Evolutionary conservation across 306 rosid species (phyloP).

Genomic region (Crataegus laevigata): DNA sequence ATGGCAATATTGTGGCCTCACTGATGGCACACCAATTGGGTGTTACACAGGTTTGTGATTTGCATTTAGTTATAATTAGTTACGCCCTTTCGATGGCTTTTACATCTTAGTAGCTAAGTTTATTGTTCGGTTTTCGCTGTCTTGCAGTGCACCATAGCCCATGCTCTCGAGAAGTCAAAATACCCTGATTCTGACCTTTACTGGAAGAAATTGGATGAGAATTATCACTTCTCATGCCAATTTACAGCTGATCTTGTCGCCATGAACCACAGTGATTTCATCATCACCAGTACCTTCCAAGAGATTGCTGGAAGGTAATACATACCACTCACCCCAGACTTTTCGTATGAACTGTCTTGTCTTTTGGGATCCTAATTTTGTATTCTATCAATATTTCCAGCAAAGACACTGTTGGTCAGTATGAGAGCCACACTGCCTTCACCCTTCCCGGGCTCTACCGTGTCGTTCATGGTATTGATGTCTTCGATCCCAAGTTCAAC

Average conservation of each 20-base stretch:
- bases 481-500: constrained; percentile 97
- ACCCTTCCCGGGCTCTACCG: constrained; percentile 97
- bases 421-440: constrained; percentile 96
- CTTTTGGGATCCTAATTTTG: neutral
- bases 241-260: constrained; percentile 98
- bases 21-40: constrained; percentile 79
- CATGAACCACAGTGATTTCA: constrained; percentile 98
- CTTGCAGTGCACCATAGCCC: constrained; percentile 90
- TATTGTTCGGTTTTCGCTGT: neutral
- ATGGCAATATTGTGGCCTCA: constrained; percentile 95
- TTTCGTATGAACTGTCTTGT: neutral
- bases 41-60: constrained; percentile 77
- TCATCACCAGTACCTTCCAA: constrained; percentile 96
- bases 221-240: constrained; percentile 93
- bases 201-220: constrained; percentile 91
- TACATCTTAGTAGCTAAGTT: neutral
- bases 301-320: constrained; percentile 97
- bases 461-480: constrained; percentile 94
- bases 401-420: constrained; percentile 96
- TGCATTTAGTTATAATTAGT: neutral
- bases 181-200: constrained; percentile 96
- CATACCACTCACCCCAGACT: neutral
- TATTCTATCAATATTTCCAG: constrained; percentile 27
- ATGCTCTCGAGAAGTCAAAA: constrained; percentile 96
- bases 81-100: neutral